A percentile compares a stretch with the other conserved stretches of the same genome.
phyloP scores from a whole-genome alignment of 305 asterid genomes.

The Fraxinus nigra region DNA sequence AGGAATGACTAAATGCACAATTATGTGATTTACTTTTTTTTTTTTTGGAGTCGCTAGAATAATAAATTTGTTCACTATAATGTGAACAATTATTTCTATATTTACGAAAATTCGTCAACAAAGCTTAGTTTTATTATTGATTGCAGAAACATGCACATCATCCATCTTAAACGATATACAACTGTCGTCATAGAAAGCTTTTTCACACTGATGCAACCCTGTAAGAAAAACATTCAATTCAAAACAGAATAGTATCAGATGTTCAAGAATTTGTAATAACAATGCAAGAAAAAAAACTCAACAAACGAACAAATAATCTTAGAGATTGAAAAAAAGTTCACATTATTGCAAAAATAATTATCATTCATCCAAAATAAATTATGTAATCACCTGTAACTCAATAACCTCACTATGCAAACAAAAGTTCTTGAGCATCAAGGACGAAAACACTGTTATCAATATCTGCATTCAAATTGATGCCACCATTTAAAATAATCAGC shows the following conservation, averaged over 20 bases:
- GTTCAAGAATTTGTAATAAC: background rate
- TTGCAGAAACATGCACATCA: background rate
- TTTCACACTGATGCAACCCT: background rate
- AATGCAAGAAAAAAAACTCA: background rate
- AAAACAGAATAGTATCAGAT: background rate
- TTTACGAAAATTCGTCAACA: background rate
- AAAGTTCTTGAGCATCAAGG: slow-evolving; percentile 53
- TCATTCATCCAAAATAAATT: background rate
- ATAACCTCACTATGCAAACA: slow-evolving; percentile 46
- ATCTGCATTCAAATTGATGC: slow-evolving; percentile 49
- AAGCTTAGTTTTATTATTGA: background rate
- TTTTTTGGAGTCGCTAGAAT: background rate
- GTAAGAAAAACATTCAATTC: background rate
- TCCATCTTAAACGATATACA: background rate
- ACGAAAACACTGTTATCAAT: slow-evolving; percentile 41
- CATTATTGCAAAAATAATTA: background rate
- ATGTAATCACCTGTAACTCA: slow-evolving; percentile 55
- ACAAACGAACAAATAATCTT: background rate
- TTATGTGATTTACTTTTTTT: background rate
- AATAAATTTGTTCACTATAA: background rate
- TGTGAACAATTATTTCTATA: background rate
- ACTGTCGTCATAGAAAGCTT: background rate
- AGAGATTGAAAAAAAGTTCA: background rate
- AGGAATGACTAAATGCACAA: background rate
- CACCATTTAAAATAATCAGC: background rate